These are phyloP conservation scores for Suhomyces sp. DNA, from an alignment of 805 yeast species.

Conservation along the genomic window DNA sequence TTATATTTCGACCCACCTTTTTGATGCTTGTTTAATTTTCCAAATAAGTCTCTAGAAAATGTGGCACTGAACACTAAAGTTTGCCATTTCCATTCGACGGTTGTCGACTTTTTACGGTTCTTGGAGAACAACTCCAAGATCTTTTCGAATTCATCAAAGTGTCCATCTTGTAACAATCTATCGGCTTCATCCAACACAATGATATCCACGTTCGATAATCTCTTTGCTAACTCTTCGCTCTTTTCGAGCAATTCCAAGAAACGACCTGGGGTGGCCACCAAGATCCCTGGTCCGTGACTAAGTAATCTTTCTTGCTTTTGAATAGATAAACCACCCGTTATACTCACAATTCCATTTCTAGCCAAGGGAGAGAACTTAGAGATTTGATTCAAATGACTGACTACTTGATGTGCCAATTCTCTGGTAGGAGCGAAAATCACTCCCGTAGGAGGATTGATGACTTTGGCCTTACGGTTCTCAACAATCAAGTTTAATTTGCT, in stretches of 20 bases:
- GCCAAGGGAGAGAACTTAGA: constrained; percentile 53
- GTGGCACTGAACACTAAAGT: constrained; percentile 95
- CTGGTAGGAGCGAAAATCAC: constrained; percentile 92
- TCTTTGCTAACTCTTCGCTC: constrained; percentile 42
- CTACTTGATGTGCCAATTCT: constrained; percentile 93
- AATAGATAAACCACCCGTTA: constrained; percentile 94
- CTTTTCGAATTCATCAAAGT: constrained; percentile 87
- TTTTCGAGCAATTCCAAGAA: constrained; percentile 78
- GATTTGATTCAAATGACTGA: constrained; percentile 65
- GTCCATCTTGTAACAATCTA: constrained; percentile 91
- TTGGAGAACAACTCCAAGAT: constrained; percentile 64
- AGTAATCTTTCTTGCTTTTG: constrained; percentile 88
- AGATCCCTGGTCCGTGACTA: constrained; percentile 68
- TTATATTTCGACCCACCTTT: constrained; percentile 16
- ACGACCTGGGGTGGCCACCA: constrained; percentile 96
- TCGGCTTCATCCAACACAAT: constrained; percentile 94
- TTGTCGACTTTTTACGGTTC: constrained; percentile 43
- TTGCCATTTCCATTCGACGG: constrained; percentile 58
- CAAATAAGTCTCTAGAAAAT: constrained; percentile 77
- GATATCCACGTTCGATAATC: constrained; percentile 47
- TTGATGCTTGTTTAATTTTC: constrained; percentile 54
- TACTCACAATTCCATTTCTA: constrained; percentile 60
- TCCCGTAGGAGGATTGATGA: constrained; percentile 56
- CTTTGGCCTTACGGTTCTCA: constrained; percentile 17
- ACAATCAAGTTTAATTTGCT: constrained; percentile 18